Evolutionary conservation across 108 stramenopile species (phyloP).

Genomic region (Mediolabrus comicus): DNA sequence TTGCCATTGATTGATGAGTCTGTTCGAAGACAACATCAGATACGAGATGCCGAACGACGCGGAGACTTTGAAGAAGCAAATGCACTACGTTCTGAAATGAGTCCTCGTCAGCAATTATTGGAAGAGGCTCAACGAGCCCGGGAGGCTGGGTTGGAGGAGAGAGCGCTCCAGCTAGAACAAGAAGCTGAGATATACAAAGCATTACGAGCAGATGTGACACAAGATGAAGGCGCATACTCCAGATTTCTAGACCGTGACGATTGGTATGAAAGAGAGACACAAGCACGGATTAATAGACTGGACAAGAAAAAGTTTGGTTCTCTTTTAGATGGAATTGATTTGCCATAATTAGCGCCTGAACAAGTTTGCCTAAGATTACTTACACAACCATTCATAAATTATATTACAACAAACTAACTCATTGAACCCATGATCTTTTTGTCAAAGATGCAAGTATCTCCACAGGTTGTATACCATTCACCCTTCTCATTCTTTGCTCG

Average conservation of each 20-base stretch:
- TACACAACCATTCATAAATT: not conserved
- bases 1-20: conserved; percentile 85
- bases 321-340: conserved; percentile 70
- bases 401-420: not conserved
- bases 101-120: conserved; percentile 60
- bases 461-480: conserved; percentile 19
- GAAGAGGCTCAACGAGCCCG: conserved; percentile 62
- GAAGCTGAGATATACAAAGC: conserved; percentile 75
- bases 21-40: conserved; percentile 68
- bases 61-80: conserved; percentile 59
- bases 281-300: conserved; percentile 48
- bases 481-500: conserved; percentile 19
- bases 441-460: conserved; percentile 5
- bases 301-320: conserved; percentile 66
- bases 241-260: conserved; percentile 87
- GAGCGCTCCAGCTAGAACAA: conserved; percentile 51
- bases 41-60: conserved; percentile 67
- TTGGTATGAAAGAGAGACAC: conserved; percentile 87
- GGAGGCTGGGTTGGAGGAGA: conserved; percentile 58
- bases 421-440: not conserved
- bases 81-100: conserved; percentile 57
- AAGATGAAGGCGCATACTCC: conserved; percentile 77
- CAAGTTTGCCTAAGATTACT: not conserved
- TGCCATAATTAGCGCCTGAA: not conserved
- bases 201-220: conserved; percentile 82